These are phyloP conservation scores for Suillus ampliporus DNA, from an alignment of 768 basidiomycete species.

Conservation along the genomic window DNA sequence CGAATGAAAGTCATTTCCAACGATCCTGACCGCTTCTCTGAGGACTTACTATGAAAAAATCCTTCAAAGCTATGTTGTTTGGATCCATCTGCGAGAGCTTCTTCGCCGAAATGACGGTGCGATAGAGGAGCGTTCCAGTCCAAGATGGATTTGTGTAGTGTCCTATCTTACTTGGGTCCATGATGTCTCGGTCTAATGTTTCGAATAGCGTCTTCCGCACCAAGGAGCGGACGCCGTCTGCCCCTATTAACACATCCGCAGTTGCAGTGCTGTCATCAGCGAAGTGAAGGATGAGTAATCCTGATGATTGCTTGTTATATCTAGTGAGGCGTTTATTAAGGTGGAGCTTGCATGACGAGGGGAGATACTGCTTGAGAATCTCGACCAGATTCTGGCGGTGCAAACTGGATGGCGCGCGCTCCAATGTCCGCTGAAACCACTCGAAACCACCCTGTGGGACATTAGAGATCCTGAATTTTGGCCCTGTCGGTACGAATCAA, in stretches of 20 bases:
- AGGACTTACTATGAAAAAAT: conserved; percentile 27
- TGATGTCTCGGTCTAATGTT: conserved; percentile 16
- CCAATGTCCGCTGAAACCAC: conserved; percentile 28
- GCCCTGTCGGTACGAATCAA: conserved; percentile 19
- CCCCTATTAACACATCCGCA: conserved; percentile 49
- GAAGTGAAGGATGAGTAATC: conserved; percentile 40
- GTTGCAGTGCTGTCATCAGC: conserved; percentile 39
- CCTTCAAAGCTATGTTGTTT: conserved; percentile 27
- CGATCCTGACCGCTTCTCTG: too few relatives aligned
- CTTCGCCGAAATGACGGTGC: conserved; percentile 39
- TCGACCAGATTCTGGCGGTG: conserved; percentile 47
- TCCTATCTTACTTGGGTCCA: conserved; percentile 16
- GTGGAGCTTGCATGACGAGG: conserved; percentile 35
- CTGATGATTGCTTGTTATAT: conserved; percentile 31
- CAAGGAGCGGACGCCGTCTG: conserved; percentile 49
- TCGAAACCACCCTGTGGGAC: conserved; percentile 34
- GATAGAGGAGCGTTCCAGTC: conserved; percentile 46
- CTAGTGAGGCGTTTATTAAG: conserved; percentile 41
- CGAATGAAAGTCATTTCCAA: too few relatives aligned
- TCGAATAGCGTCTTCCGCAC: conserved; percentile 35
- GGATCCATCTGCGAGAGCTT: conserved; percentile 39
- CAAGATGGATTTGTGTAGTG: conserved; percentile 41
- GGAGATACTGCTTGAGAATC: conserved; percentile 36
- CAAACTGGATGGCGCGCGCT: conserved; percentile 37
- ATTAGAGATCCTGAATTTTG: conserved; percentile 40